Conservation (phyloP, 306 rosid species). For the Prunus mongolica region DNA sequence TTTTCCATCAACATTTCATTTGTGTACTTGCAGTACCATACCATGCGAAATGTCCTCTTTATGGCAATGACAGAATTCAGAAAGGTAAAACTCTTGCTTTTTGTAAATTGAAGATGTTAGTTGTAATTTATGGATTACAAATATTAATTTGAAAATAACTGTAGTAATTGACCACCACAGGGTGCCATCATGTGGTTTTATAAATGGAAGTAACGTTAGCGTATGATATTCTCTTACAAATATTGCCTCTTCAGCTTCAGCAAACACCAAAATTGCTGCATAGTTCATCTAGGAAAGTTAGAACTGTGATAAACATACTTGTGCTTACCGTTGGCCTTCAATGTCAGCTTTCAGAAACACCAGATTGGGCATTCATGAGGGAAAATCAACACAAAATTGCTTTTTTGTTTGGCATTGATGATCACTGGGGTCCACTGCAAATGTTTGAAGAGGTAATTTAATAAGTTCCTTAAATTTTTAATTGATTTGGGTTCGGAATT, state of each 20-base stretch:
- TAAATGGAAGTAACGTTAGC: background rate
- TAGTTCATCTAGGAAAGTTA: background rate
- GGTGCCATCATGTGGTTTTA: background rate
- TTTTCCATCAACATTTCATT: background rate
- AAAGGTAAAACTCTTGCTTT: conserved; percentile 46
- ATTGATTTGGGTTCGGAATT: too few species aligned
- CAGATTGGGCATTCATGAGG: conserved; percentile 79
- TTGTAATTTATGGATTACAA: background rate
- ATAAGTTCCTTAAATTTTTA: background rate
- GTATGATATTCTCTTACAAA: background rate
- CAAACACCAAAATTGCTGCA: background rate
- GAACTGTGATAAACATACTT: conserved; percentile 16
- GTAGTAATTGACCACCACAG: background rate
- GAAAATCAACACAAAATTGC: conserved; percentile 57
- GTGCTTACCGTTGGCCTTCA: conserved; percentile 30
- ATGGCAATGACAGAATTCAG: conserved; percentile 77
- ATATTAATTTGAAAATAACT: conserved; percentile 1
- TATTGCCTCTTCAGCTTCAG: background rate
- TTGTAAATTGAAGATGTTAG: background rate
- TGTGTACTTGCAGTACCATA: conserved; percentile 65
- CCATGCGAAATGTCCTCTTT: conserved; percentile 68
- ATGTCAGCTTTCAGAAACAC: conserved; percentile 71
- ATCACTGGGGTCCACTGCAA: conserved; percentile 94
- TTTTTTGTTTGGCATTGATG: conserved; percentile 71
- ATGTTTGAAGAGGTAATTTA: conserved; percentile 71